Base-by-base conservation (phyloP, 352 stramenopile species). In the Phytophthora hibernalis region DNA sequence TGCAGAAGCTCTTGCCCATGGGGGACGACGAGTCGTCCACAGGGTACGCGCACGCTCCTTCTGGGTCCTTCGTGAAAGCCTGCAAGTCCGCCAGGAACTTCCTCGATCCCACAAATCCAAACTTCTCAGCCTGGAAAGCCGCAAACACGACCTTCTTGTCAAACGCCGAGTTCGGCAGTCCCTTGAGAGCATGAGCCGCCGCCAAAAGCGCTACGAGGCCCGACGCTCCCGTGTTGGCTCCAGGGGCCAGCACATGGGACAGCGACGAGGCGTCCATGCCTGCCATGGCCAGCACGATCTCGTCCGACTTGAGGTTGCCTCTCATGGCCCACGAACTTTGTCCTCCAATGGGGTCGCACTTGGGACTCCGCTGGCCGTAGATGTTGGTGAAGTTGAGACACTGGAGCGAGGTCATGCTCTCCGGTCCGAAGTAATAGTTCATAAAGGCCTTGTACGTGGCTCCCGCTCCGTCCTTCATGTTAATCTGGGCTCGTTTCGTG, bases 361-460 rank as follows among this genome's bases (percentile, higher is more conserved):
- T 87, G 20, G 87, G 87, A 42, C 61, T 83, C 9, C 66, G 70
- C 24, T 86, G 63, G 53, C 72, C 78, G 65, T 93, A 89, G 5
- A 96, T 82, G 57, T 96, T 93, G 26, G 63, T 78, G 70, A 96
- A 93, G 44, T 48, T 55, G n/a, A 96, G 65, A 49, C 87, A 96
- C 49, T 85, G 74, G 42, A 80, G 24, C 54, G 87, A 94, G 47
- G 82, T 83, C 85, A 94, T 94, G 1, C 79, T 67, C 44, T 80
- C 51, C 1, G 87, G 87, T 2, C 87, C 87, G 71, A 92, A 94
- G 64, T 94, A 94, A 59, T 91, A 93, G 58, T 93, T 90, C 82
- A 93, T 91, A 53, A 84, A 89, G 9, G 81, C 82, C 26, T 77
- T 86, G 72, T 93, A 93, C 20, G 83, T 92, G 5, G 80, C 76